Evolutionary conservation across 2,329 filamentous ascomycete species (phyloP).

Genomic region (Diaporthe caulivora): DNA sequence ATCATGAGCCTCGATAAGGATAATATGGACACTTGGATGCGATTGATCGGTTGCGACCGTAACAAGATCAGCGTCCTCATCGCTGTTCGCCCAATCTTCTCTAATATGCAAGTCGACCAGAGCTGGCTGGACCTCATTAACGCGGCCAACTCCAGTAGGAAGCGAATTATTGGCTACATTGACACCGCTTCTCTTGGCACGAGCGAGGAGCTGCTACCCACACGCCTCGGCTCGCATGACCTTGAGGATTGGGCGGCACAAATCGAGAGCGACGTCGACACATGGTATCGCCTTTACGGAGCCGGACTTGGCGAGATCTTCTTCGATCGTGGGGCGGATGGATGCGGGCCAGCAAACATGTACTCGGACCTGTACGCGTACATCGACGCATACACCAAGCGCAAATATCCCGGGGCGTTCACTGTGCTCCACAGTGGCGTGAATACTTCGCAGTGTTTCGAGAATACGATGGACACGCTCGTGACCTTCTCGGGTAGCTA

Average conservation of each 20-base stretch:
- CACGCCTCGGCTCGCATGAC: constrained; percentile 42
- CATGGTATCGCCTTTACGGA: constrained; percentile 44
- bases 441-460: constrained; percentile 45
- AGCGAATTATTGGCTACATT: background rate
- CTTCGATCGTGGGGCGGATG: constrained; percentile 48
- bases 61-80: background rate
- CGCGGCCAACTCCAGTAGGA: background rate
- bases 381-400: constrained; percentile 45
- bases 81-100: background rate
- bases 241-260: constrained; percentile 44
- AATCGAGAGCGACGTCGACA: constrained; percentile 45
- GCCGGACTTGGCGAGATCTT: constrained; percentile 48
- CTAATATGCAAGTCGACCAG: background rate
- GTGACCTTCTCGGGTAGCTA: constrained; percentile 48
- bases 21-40: background rate
- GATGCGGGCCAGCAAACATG: constrained; percentile 46
- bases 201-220: background rate
- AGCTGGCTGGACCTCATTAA: background rate
- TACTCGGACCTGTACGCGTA: constrained; percentile 46
- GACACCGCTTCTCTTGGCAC: background rate
- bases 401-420: constrained; percentile 43
- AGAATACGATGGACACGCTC: constrained; percentile 49
- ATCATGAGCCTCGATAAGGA: background rate
- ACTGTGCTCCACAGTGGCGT: constrained; percentile 45
- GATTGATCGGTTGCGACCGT: background rate